Conservation (phyloP, 2,329 filamentous ascomycete genomes). For the Hypoxylon sp. region DNA sequence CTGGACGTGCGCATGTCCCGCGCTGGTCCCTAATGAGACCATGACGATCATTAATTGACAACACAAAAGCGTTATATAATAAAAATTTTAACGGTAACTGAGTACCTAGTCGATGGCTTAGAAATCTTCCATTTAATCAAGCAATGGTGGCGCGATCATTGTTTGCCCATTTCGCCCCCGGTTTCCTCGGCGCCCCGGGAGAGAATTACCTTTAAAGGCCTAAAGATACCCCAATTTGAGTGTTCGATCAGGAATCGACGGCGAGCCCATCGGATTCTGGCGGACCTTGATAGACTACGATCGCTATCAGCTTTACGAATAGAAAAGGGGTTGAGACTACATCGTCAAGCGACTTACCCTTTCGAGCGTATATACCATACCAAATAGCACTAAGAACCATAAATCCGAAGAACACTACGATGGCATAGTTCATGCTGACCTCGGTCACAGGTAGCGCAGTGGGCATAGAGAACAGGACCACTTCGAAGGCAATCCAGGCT, state of each 20-base stretch:
- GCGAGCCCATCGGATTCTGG: constrained; percentile 53
- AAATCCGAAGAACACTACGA: constrained; percentile 66
- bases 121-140: not conserved
- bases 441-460: constrained; percentile 52
- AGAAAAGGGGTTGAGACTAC: not conserved
- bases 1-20: not conserved
- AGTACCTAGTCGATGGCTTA: not conserved
- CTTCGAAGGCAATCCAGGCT: constrained; percentile 66
- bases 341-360: constrained; percentile 57
- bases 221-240: not conserved
- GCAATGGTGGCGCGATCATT: not conserved
- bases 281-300: constrained; percentile 51
- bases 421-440: constrained; percentile 64
- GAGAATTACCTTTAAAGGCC: not conserved
- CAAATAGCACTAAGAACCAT: constrained; percentile 58
- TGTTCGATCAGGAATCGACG: constrained; percentile 37
- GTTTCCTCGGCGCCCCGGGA: not conserved
- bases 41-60: not conserved
- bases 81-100: not conserved
- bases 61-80: not conserved
- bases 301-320: constrained; percentile 13
- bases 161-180: not conserved
- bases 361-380: constrained; percentile 66
- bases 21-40: not conserved
- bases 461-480: constrained; percentile 65